Percentiles rank a stretch among this genome's conserved stretches.
Evolutionary conservation across 192 early-diverging fungal genomes (phyloP).

Genomic region (Coemansia aciculifera): DNA sequence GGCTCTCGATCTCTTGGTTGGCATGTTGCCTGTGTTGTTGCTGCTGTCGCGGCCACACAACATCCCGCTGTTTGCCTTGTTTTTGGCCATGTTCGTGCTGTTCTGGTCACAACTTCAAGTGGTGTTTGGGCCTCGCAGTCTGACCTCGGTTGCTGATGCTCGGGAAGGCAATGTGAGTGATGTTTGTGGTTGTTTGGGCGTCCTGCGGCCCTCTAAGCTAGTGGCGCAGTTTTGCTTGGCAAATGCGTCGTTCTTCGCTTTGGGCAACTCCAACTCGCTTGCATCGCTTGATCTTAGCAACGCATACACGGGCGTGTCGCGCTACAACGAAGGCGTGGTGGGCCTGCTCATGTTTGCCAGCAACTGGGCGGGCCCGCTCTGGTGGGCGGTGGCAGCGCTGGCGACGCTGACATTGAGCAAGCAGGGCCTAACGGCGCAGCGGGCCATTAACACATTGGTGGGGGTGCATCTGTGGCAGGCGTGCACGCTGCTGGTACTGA

Average conservation of each 20-base stretch:
- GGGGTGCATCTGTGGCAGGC: conserved; percentile 49
- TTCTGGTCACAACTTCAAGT: conserved; percentile 28
- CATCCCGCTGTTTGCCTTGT: conserved; percentile 60
- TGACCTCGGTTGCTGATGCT: background rate
- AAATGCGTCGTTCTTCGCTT: conserved; percentile 63
- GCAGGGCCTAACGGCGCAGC: background rate
- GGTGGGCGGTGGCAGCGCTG: conserved; percentile 60
- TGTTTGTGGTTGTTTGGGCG: background rate
- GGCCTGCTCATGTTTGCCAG: conserved; percentile 67
- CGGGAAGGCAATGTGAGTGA: background rate
- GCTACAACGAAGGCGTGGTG: conserved; percentile 61
- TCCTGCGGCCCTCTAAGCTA: conserved; percentile 30
- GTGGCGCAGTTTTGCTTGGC: conserved; percentile 53
- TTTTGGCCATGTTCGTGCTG: conserved; percentile 55
- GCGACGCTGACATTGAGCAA: conserved; percentile 12
- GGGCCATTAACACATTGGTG: conserved; percentile 12
- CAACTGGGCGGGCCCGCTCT: conserved; percentile 73
- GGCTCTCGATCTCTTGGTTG: conserved; percentile 42
- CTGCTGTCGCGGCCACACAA: conserved; percentile 67
- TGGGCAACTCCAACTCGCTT: conserved; percentile 77
- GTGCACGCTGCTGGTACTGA: conserved; percentile 57
- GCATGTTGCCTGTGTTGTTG: conserved; percentile 60
- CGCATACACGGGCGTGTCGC: conserved; percentile 70
- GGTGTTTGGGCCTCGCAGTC: background rate
- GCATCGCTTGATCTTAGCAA: conserved; percentile 77